phyloP scores from a whole-genome alignment of 73 alveolate genomes.

The Loxodes magnus region DNA sequence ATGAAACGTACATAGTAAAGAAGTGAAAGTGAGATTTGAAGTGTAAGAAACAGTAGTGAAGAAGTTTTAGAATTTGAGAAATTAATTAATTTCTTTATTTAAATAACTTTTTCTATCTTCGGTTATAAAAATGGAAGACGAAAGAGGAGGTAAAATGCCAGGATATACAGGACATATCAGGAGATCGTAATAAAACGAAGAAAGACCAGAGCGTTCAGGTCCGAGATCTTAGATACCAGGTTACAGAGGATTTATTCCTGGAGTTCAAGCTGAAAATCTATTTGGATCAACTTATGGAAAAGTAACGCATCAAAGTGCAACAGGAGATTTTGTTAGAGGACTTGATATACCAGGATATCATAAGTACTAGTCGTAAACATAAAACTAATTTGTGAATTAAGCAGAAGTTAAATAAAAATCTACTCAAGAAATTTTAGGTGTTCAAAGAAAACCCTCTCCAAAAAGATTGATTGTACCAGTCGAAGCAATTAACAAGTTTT shows the following conservation, averaged over 20 bases:
- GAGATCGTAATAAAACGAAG: slow-evolving; percentile 32
- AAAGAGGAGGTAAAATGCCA: too few relatives aligned
- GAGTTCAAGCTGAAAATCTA: slow-evolving; percentile 71
- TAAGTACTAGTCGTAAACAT: slow-evolving; percentile 19
- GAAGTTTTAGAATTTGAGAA: too few relatives aligned
- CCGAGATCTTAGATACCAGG: slow-evolving; percentile 42
- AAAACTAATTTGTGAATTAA: slow-evolving; percentile 24
- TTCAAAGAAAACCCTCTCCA: slow-evolving; percentile 5
- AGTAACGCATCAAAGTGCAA: slow-evolving; percentile 18
- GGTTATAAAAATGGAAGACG: too few relatives aligned
- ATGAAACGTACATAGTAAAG: too few relatives aligned
- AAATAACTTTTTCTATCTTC: too few relatives aligned
- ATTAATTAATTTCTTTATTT: too few relatives aligned
- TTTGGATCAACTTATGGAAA: slow-evolving; percentile 78
- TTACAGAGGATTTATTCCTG: slow-evolving; percentile 68
- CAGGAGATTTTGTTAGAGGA: slow-evolving; percentile 31
- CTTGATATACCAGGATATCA: slow-evolving; percentile 32
- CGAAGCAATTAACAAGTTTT: slow-evolving; percentile 55
- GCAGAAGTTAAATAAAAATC: slow-evolving; percentile 17
- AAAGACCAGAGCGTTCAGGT: slow-evolving; percentile 17
- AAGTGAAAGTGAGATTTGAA: too few relatives aligned
- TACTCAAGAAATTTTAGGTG: slow-evolving; percentile 44
- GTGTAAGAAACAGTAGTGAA: too few relatives aligned
- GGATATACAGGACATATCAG: slow-evolving; percentile 81
- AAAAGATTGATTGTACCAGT: slow-evolving; percentile 43